A percentile compares a stretch with the other conserved stretches of the same genome.
Conservation (phyloP, 192 early-diverging fungal species). For the Phlyctochytrium bullatum region DNA sequence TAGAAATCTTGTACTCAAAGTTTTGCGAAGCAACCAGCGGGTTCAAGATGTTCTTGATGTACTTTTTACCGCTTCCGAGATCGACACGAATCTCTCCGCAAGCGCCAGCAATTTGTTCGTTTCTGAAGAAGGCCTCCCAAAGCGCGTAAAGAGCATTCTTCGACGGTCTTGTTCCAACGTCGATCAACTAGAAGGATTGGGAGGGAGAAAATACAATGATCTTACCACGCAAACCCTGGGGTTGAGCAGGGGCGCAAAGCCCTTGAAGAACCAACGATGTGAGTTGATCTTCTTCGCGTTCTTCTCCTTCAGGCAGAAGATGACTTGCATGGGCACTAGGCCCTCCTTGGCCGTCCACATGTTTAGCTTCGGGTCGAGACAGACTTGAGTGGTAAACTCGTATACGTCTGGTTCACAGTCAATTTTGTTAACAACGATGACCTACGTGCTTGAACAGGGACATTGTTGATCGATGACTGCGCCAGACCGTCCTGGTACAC, state of each 20-base stretch:
- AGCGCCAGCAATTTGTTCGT: slow-evolving; percentile 68
- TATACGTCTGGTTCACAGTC: slow-evolving; percentile 46
- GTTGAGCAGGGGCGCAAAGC: slow-evolving; percentile 75
- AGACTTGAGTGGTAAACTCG: slow-evolving; percentile 84
- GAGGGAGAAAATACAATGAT: neutral
- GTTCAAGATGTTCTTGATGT: slow-evolving; percentile 59
- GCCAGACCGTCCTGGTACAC: slow-evolving; percentile 53
- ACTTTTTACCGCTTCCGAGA: slow-evolving; percentile 38
- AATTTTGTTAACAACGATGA: too few species aligned
- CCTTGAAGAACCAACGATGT: slow-evolving; percentile 97
- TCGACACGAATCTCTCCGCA: slow-evolving; percentile 74
- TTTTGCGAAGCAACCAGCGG: slow-evolving; percentile 79
- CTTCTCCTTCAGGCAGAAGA: slow-evolving; percentile 91
- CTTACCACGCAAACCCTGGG: slow-evolving; percentile 71
- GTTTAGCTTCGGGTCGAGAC: slow-evolving; percentile 64
- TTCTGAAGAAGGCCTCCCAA: slow-evolving; percentile 59
- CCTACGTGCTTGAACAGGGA: slow-evolving; percentile 71
- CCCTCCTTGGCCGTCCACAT: slow-evolving; percentile 65
- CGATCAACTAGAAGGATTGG: slow-evolving; percentile 41
- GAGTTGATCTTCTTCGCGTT: slow-evolving; percentile 94
- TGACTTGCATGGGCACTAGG: slow-evolving; percentile 78
- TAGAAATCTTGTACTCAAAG: slow-evolving; percentile 97
- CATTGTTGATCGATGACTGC: slow-evolving; percentile 63
- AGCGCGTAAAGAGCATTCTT: slow-evolving; percentile 51
- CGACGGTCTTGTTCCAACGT: slow-evolving; percentile 73